phyloP scores from a whole-genome alignment of 768 basidiomycete genomes.

The Xerocomellus dryophilus region DNA sequence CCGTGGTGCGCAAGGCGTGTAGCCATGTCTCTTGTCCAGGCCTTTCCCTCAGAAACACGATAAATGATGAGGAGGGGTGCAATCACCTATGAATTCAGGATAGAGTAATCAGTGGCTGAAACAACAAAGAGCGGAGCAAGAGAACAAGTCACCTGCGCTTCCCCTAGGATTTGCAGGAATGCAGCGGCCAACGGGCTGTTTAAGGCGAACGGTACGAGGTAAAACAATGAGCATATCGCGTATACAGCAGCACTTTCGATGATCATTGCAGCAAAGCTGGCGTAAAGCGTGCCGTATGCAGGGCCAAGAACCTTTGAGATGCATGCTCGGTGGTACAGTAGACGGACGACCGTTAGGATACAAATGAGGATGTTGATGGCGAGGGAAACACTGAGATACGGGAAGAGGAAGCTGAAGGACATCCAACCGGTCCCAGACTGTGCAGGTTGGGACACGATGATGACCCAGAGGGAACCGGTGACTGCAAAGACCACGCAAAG shows the following conservation, averaged over 20 bases:
- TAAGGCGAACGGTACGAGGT: conserved; percentile 29
- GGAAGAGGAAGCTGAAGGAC: conserved; percentile 33
- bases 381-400: conserved; percentile 34
- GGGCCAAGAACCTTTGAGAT: conserved; percentile 28
- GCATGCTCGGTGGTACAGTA: conserved; percentile 29
- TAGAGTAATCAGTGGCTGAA: neutral
- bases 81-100: conserved; percentile 37
- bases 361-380: conserved; percentile 33
- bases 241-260: conserved; percentile 36
- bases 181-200: conserved; percentile 26
- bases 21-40: conserved; percentile 33
- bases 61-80: conserved; percentile 48
- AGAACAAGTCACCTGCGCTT: conserved; percentile 24
- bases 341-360: conserved; percentile 30
- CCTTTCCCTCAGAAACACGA: conserved; percentile 45
- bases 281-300: conserved; percentile 26
- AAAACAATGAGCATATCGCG: conserved; percentile 31
- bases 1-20: conserved; percentile 1
- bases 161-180: conserved; percentile 32
- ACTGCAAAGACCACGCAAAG: conserved; percentile 8
- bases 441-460: conserved; percentile 26
- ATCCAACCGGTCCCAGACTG: conserved; percentile 23
- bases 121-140: neutral
- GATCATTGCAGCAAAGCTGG: conserved; percentile 35
- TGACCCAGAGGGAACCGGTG: conserved; percentile 30